Evolutionary conservation across 768 basidiomycete genomes (phyloP).

Genomic region (Mycena floridula): DNA sequence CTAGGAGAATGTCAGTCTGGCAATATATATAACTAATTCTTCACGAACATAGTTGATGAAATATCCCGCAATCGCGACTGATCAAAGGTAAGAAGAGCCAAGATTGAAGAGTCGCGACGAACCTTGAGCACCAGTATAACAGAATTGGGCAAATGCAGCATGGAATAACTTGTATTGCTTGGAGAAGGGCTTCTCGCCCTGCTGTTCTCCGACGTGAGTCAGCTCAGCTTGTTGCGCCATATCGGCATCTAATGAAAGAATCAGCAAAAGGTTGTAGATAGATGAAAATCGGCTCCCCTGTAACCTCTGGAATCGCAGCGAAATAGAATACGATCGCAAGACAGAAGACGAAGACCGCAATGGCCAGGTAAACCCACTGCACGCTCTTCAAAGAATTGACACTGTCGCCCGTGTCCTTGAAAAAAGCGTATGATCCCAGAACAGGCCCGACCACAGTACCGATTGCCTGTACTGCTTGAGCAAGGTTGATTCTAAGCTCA

Average conservation of each 20-base stretch:
- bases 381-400: constrained; percentile 23
- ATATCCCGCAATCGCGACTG: constrained; percentile 26
- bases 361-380: constrained; percentile 28
- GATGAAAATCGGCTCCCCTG: constrained; percentile 12
- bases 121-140: constrained; percentile 27
- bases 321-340: constrained; percentile 26
- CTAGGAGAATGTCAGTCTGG: too few species aligned
- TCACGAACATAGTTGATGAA: constrained; percentile 29
- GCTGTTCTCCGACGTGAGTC: constrained; percentile 21
- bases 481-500: constrained; percentile 26
- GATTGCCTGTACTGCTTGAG: constrained; percentile 26
- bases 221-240: constrained; percentile 28
- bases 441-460: constrained; percentile 28
- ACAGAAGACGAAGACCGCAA: constrained; percentile 25
- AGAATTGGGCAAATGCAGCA: constrained; percentile 27
- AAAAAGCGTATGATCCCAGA: constrained; percentile 27
- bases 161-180: constrained; percentile 23
- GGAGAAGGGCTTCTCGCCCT: constrained; percentile 21
- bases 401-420: constrained; percentile 24
- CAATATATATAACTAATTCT: too few species aligned
- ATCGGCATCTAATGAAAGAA: constrained; percentile 21
- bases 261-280: background rate
- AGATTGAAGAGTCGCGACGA: background rate
- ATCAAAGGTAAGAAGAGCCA: background rate
- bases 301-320: constrained; percentile 27